phyloP scores from a whole-genome alignment of 768 basidiomycete genomes.

The Inosperma sp. region DNA sequence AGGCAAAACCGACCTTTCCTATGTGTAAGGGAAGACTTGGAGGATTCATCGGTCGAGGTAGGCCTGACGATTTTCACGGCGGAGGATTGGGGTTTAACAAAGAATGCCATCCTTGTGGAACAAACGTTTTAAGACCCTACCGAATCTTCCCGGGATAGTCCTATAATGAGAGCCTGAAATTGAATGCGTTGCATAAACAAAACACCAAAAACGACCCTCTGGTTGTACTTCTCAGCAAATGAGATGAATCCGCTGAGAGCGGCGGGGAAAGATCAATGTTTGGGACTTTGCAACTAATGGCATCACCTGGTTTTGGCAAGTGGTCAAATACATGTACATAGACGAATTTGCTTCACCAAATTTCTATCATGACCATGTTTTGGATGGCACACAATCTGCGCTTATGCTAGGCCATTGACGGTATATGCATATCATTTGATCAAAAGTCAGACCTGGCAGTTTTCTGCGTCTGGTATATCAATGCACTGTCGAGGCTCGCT shows the following conservation, averaged over 20 bases:
- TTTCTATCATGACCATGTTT: too few species aligned
- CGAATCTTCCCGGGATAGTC: too few species aligned
- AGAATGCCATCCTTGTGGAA: conserved; percentile 54
- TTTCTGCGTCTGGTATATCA: too few species aligned
- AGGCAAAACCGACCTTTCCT: conserved; percentile 53
- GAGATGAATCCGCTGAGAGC: conserved; percentile 4
- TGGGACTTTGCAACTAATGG: not conserved
- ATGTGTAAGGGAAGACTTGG: conserved; percentile 28
- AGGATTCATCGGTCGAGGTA: conserved; percentile 37
- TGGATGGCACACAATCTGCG: too few species aligned
- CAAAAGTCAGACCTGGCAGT: too few species aligned
- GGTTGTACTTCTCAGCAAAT: conserved; percentile 7
- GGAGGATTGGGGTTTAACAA: conserved; percentile 56
- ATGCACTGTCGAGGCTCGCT: too few species aligned
- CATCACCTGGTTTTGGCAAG: not conserved
- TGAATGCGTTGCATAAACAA: too few species aligned
- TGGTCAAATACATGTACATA: not conserved
- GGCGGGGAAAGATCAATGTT: not conserved
- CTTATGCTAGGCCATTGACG: too few species aligned
- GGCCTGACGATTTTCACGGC: conserved; percentile 75
- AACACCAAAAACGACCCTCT: not conserved
- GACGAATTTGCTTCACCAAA: too few species aligned
- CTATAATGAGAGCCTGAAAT: too few species aligned
- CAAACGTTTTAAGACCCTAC: too few species aligned
- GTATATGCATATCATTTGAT: too few species aligned